Evolutionary conservation across 2,329 filamentous ascomycete genomes (phyloP), one percentile per base, ranked within the genome.

Genomic region (Botryosphaeria dothidea): DNA sequence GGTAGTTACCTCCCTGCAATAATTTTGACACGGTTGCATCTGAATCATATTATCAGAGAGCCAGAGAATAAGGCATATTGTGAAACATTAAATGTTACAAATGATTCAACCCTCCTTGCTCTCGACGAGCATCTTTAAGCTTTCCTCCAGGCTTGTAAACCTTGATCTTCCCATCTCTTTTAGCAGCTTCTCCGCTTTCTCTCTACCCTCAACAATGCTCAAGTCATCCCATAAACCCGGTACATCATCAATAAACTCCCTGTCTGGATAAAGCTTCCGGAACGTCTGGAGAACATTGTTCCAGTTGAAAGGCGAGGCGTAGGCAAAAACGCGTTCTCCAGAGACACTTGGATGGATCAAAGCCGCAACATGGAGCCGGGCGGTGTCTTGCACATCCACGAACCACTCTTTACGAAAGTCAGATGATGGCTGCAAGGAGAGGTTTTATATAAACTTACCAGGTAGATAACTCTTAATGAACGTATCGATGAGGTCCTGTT

Each of bases 291-390:
- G 21, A 4, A 68, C 29, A 4, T 67, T 57, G 23, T 68, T 67
- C n/a, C n/a, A 21, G 36, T 58, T 17, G 49, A 66, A 51, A 67
- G 15, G 56, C 25, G 3, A 46, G 6, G 49, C 67, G 21, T 51
- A 69, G 7, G 65, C 62, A n/a, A 65, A 69, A 3, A 69, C 21
- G 11, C 67, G 61, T 31, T 69, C 65, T 23, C 38, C 52, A 3
- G 36, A 13, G 4, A 67, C 66, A 5, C 64, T 65, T 4, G 62
- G 62, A 38, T 57, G 31, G 7, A 65, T 36, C 11, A 68, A 41
- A 4, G 34, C 67, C 9, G 45, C 58, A 3, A 62, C 31, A 8
- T 62, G 58, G 15, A 62, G 27, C 13, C 45, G 34, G 6, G 58
- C 45, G n/a, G 38, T 19, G 31, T 62, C 58, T 9, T 51, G n/a